Evolutionary conservation across 2,329 filamentous ascomycete genomes (phyloP), one percentile per base, ranked within the genome.

Genomic region (Colletotrichum graminicola): DNA sequence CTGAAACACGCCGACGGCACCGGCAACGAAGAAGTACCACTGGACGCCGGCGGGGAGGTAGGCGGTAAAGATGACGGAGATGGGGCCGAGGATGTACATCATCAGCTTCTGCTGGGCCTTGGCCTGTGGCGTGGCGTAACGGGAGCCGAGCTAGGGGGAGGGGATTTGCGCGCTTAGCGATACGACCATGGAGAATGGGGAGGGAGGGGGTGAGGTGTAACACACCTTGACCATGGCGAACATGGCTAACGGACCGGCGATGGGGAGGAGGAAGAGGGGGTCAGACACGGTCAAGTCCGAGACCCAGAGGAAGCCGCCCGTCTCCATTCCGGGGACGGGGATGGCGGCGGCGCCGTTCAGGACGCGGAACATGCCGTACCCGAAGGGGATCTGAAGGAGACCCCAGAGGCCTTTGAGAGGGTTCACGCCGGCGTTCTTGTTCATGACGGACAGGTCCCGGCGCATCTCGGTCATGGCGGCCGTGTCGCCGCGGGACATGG

Each of bases 291-390:
- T 91, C 73, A 99, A 81, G 79, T 98, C 93, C 1, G 84, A 82
- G 75, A 98, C 88, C 96, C 96, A 99, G 51, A 91, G 82, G 45
- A 91, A 82, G 3, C 93, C 91, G 41, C 93, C 93, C 1, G 82
- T 84, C 76, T 93, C 88, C 74, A 98, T 80, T 1, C 90, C 91
- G 0, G 95, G 95, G 6, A 98, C 94, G 5, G 95, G 95, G 59
- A 98, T 83, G 29, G 85, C 80, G 1, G 89, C 82, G 92, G 97
- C 97, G 75, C 87, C 91, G 64, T 89, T 87, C 74, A 97, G 80
- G 56, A 95, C 84, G 72, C 93, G 90, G 85, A 95, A 98, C 71
- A 92, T 91, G 76, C 94, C 94, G 80, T 90, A 94, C 72, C 92
- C 93, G 74, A 97, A 85, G 6, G 94, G 91, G 16, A 92, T 76